A percentile compares a stretch with the other conserved stretches of the same genome.
Evolutionary conservation across 2,329 filamentous ascomycete genomes (phyloP).

Genomic region (Aspergillus felis): DNA sequence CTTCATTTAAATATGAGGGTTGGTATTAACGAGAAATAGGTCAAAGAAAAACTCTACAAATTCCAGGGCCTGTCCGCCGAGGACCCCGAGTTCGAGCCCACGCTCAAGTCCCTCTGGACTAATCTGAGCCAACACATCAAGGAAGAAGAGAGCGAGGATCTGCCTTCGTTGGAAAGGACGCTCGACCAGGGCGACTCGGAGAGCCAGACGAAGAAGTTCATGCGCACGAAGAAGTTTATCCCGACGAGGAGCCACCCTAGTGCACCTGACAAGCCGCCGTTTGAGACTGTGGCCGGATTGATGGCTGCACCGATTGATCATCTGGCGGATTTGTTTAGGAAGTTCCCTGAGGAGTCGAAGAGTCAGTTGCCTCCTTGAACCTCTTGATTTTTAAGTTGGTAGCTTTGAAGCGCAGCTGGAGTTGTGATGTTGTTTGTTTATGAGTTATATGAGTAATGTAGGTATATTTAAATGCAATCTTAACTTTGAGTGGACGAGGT

Average conservation of each 20-base stretch:
- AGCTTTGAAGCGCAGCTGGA: too few species aligned
- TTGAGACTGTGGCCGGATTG: background rate
- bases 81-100: background rate
- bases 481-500: too few species aligned
- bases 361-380: background rate
- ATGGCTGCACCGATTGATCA: background rate
- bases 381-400: too few species aligned
- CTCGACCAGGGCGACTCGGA: background rate
- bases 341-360: background rate
- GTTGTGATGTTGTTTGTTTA: too few species aligned
- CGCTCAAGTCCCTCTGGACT: background rate
- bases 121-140: background rate
- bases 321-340: background rate
- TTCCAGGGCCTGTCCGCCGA: background rate
- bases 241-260: background rate
- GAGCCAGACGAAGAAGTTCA: background rate
- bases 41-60: background rate
- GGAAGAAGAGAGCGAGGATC: background rate
- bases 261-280: background rate
- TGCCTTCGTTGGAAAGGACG: background rate
- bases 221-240: background rate
- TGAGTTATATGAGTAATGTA: background rate
- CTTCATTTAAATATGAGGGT: too few species aligned
- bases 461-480: background rate
- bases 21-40: background rate